phyloP scores from a whole-genome alignment of 1,139 yeast species.

The Candida buenavistaensis region DNA sequence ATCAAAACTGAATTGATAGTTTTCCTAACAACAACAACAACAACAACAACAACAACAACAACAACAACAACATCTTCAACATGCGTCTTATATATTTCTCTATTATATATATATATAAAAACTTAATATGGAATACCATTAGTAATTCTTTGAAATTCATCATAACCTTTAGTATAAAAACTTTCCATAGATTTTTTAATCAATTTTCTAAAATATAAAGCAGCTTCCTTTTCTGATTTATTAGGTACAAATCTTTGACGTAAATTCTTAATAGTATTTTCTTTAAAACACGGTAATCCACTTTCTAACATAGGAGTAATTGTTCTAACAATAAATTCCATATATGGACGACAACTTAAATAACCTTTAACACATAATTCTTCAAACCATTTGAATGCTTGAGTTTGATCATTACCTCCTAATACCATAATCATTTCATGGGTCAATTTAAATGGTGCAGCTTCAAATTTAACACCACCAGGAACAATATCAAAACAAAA shows the following conservation, averaged over 20 bases:
- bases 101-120: not conserved
- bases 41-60: no score
- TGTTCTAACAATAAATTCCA: constrained; percentile 81
- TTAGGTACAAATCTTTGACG: constrained; percentile 77
- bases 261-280: constrained; percentile 75
- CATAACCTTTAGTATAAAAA: constrained; percentile 90
- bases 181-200: constrained; percentile 84
- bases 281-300: constrained; percentile 95
- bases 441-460: constrained; percentile 94
- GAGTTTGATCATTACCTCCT: constrained; percentile 86
- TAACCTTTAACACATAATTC: constrained; percentile 93
- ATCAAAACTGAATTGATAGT: no score
- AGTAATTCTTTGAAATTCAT: constrained; percentile 93
- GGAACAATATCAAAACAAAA: constrained; percentile 98
- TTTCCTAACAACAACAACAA: no score
- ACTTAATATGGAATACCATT: constrained; percentile 89
- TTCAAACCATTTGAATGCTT: constrained; percentile 91
- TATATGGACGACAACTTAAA: constrained; percentile 85
- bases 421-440: constrained; percentile 94
- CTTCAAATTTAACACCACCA: constrained; percentile 97
- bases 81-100: no score
- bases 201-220: constrained; percentile 70
- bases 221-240: constrained; percentile 84
- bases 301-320: constrained; percentile 93
- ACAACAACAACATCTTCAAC: no score